Percentiles rank a stretch among this genome's conserved stretches.
These are phyloP conservation scores for Arthrobotrys entomopaga DNA, from an alignment of 2,329 filamentous ascomycete species.

Conservation along the genomic window DNA sequence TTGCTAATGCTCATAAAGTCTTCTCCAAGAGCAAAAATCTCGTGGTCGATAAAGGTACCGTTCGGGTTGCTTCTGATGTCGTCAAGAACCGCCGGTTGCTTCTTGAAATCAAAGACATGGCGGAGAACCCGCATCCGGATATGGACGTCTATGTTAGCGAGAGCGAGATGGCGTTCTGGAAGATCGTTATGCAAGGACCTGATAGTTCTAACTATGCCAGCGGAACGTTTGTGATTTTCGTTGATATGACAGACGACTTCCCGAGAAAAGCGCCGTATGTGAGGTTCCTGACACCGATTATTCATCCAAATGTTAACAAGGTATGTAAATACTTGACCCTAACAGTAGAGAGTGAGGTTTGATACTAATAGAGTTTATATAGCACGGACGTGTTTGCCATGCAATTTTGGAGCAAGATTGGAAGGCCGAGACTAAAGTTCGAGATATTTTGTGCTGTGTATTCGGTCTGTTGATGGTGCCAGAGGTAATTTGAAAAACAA, in stretches of 20 bases:
- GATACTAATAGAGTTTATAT: conserved; percentile 10
- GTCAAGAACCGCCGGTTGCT: conserved; percentile 51
- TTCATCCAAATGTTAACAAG: conserved; percentile 59
- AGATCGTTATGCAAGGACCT: conserved; percentile 55
- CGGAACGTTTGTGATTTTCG: conserved; percentile 56
- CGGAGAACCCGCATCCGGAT: conserved; percentile 53
- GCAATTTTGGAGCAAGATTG: conserved; percentile 57
- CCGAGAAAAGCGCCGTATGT: conserved; percentile 55
- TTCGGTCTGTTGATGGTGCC: conserved; percentile 56
- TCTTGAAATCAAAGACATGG: conserved; percentile 56
- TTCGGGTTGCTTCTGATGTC: conserved; percentile 31
- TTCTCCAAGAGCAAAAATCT: conserved; percentile 44
- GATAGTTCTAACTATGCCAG: conserved; percentile 41
- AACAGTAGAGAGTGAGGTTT: no score
- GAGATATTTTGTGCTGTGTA: conserved; percentile 57
- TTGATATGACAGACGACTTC: conserved; percentile 56
- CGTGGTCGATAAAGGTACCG: conserved; percentile 25
- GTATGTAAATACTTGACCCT: conserved; percentile 19
- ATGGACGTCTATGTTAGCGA: conserved; percentile 58
- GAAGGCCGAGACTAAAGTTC: conserved; percentile 55
- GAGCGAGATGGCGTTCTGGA: conserved; percentile 57
- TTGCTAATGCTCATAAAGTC: conserved; percentile 44
- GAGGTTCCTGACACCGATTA: conserved; percentile 57
- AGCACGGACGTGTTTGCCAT: conserved; percentile 58
- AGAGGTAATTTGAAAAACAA: conserved; percentile 48